A percentile compares a stretch with the other conserved stretches of the same genome.
Conservation (phyloP, 768 basidiomycete genomes). For the Galerina sulciceps region DNA sequence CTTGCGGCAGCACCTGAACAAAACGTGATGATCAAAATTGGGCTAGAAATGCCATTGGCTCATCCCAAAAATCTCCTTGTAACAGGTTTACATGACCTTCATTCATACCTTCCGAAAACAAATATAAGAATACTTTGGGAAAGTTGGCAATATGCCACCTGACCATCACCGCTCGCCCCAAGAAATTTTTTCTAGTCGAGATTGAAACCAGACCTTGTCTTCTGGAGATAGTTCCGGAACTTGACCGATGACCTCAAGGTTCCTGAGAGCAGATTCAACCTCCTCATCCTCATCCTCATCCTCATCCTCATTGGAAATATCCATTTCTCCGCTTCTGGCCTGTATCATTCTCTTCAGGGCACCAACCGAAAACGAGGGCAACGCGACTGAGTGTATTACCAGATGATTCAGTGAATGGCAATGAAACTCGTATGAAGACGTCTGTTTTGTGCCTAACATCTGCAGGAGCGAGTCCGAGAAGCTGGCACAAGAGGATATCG, state of each 20-base stretch:
- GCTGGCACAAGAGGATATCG: background rate
- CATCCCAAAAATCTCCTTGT: too few species aligned
- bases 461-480: background rate
- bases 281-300: too few species aligned
- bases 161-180: background rate
- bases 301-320: background rate
- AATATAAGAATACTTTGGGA: too few species aligned
- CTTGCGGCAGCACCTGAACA: too few species aligned
- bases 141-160: too few species aligned
- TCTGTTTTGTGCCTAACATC: background rate
- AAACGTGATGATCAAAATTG: too few species aligned
- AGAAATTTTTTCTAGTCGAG: background rate
- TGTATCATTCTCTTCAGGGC: background rate
- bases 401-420: too few species aligned
- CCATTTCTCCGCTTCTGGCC: background rate
- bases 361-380: background rate
- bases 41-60: too few species aligned
- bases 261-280: background rate
- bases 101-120: too few species aligned
- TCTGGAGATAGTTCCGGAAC: background rate
- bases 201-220: background rate
- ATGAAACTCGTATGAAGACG: background rate
- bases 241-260: background rate
- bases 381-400: background rate
- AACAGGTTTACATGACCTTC: too few species aligned